phyloP scores from a whole-genome alignment of 2,329 filamentous ascomycete species.

The Acrocalymma vagum region DNA sequence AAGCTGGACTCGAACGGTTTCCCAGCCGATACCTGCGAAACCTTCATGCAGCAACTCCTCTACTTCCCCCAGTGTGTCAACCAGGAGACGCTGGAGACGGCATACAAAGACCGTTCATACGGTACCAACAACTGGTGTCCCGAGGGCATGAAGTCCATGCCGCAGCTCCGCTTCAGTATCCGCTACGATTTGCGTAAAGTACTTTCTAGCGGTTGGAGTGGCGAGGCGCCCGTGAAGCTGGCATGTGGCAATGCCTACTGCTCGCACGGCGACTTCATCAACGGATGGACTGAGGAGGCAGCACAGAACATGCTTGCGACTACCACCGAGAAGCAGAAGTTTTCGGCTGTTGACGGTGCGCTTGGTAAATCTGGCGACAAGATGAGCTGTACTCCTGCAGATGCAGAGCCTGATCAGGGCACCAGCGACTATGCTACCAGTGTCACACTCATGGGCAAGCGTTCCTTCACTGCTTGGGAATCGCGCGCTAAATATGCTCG shows the following conservation, averaged over 20 bases:
- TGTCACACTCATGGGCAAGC: constrained; percentile 33
- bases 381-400: constrained; percentile 46
- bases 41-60: constrained; percentile 56
- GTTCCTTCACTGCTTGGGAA: no score
- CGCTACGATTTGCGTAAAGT: constrained; percentile 56
- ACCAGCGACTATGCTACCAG: constrained; percentile 54
- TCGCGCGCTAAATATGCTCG: no score
- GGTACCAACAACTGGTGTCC: constrained; percentile 51
- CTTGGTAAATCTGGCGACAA: constrained; percentile 41
- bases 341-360: constrained; percentile 44
- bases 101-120: constrained; percentile 44
- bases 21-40: constrained; percentile 49
- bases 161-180: constrained; percentile 58
- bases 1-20: constrained; percentile 36
- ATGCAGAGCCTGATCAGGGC: constrained; percentile 53
- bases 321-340: constrained; percentile 46
- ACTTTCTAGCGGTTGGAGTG: constrained; percentile 56
- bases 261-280: constrained; percentile 60
- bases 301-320: constrained; percentile 53
- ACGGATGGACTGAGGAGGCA: constrained; percentile 54
- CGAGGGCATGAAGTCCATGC: constrained; percentile 55
- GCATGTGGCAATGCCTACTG: constrained; percentile 52
- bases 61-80: constrained; percentile 57
- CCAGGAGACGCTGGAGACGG: constrained; percentile 40
- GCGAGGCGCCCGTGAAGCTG: constrained; percentile 54